Percentiles rank a stretch among this genome's conserved stretches.
phyloP scores from a whole-genome alignment of 495 filamentous ascomycete genomes.

The Hypoxylon rickii region DNA sequence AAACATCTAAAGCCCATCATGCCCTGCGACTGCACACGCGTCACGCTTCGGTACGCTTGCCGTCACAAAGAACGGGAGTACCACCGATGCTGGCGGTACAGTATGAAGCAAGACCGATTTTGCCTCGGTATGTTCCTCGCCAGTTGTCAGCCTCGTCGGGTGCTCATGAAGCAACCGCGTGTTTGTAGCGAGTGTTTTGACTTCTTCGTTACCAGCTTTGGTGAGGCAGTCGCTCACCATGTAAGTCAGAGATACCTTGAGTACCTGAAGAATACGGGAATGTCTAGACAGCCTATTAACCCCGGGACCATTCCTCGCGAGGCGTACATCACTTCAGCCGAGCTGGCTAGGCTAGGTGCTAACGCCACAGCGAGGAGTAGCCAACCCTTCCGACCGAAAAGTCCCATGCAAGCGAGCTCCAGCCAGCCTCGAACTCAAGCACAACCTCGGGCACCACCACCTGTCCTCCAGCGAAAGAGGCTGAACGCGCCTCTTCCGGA shows the following conservation, averaged over 20 bases:
- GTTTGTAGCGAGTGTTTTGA: slow-evolving; percentile 24
- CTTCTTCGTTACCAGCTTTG: slow-evolving; percentile 22
- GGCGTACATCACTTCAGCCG: slow-evolving; percentile 8
- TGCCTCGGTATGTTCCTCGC: slow-evolving; percentile 8
- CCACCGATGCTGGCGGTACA: slow-evolving; percentile 21
- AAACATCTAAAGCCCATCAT: slow-evolving; percentile 4
- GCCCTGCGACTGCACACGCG: slow-evolving; percentile 23
- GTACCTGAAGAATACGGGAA: slow-evolving; percentile 20
- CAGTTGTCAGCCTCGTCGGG: background rate
- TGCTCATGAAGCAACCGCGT: background rate
- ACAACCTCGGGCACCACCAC: background rate
- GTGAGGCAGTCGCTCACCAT: slow-evolving; percentile 8
- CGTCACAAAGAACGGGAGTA: slow-evolving; percentile 27
- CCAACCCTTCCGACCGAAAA: slow-evolving; percentile 6
- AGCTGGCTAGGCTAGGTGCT: slow-evolving; percentile 4
- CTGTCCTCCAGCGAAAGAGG: slow-evolving; percentile 4
- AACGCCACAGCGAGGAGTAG: background rate
- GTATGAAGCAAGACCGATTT: background rate
- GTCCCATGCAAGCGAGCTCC: slow-evolving; percentile 7
- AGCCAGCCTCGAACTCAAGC: background rate
- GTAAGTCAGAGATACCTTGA: slow-evolving; percentile 25
- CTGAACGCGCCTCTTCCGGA: no score
- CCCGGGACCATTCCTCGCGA: slow-evolving; percentile 17
- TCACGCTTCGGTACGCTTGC: slow-evolving; percentile 27
- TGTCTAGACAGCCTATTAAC: slow-evolving; percentile 12